Evolutionary conservation across 768 basidiomycete species (phyloP).

Genomic region (Suillus subluteus): DNA sequence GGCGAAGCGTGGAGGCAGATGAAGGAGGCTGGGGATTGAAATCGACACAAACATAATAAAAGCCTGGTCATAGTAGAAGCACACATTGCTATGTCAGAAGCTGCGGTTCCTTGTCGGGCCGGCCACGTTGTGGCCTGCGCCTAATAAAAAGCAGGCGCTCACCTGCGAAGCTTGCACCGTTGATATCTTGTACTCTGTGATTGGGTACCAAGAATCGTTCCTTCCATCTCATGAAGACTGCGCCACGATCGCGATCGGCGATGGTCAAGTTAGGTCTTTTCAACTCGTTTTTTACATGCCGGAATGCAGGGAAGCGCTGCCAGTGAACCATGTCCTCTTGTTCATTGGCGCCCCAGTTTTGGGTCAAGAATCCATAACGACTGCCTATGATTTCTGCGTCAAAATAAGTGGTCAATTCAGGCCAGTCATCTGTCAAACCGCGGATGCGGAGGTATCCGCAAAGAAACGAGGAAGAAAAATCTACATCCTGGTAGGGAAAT

Average conservation of each 20-base stretch:
- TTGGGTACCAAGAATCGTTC: conserved; percentile 96
- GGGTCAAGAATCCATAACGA: conserved; percentile 88
- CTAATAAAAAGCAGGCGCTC: conserved; percentile 30
- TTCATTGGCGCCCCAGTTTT: conserved; percentile 89
- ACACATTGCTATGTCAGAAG: conserved; percentile 21
- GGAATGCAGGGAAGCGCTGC: conserved; percentile 90
- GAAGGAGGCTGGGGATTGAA: conserved; percentile 68
- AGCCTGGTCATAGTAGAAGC: conserved; percentile 52
- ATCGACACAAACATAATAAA: conserved; percentile 95
- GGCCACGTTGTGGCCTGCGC: conserved; percentile 4
- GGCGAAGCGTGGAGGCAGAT: conserved; percentile 35
- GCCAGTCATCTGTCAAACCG: conserved; percentile 92
- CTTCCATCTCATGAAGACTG: conserved; percentile 97
- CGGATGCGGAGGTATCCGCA: conserved; percentile 94
- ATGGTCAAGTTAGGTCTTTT: conserved; percentile 80
- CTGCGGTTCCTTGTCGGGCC: conserved; percentile 8
- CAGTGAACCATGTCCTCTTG: conserved; percentile 94
- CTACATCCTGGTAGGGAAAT: conserved; percentile 70
- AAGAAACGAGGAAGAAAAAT: conserved; percentile 82
- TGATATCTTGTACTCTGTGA: conserved; percentile 91
- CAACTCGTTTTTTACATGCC: conserved; percentile 78
- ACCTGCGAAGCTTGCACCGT: conserved; percentile 95
- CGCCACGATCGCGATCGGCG: conserved; percentile 73
- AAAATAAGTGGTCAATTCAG: conserved; percentile 95
- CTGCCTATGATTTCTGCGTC: conserved; percentile 95